Base-by-base conservation (phyloP, 495 filamentous ascomycete genomes). In the Daldinia loculata region DNA sequence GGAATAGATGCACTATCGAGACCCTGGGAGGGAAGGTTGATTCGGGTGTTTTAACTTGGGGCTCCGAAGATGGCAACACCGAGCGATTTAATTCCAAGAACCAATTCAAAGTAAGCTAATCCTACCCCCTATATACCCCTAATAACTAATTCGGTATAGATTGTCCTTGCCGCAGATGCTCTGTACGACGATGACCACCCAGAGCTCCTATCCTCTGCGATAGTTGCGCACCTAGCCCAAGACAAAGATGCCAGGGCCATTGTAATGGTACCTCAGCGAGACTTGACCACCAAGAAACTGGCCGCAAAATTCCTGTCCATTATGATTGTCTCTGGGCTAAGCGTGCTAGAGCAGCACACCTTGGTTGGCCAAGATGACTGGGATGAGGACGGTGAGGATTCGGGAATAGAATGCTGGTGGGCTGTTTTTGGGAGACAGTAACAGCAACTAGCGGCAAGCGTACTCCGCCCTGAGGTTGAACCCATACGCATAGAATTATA, bases 181-280 rank as follows among this genome's bases (percentile, higher is more conserved):
- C 60, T 85, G 2, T 85, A 85, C 56, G 83, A 85, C 38, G 83
- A 84, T 61, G 67, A 82, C 39, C 83, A 85, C 43, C 83, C 83
- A 0, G 69, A 72, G 6, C 78, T 85, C 1, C 69, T 85, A 11
- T 72, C 82, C 0, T 75, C 75, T n/a, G 79, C 80, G 8, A 81
- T 84, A 34, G 41, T 76, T 58, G 68, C 74, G 43, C 81, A 84
- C 39, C 76, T 84, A 15, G 60, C 66, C 15, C 53, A 77, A 19
- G 78, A 70, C 27, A n/a, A 60, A 6, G 76, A 77, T 30, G 76
- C 82, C 1, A 76, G 83, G 26, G 77, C 71, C 3, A 64, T 85
- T 19, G 69, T 81, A 45, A 85, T 85, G 83, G 77, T 82, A 1
- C 83, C 83, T 2, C 75, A 77, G 43, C 69, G 83, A 60, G 83